A percentile compares a stretch with the other conserved stretches of the same genome.
These are phyloP conservation scores for Musa beccarii DNA, from an alignment of 176 grass and related monocot genomes.

Conservation along the genomic window DNA sequence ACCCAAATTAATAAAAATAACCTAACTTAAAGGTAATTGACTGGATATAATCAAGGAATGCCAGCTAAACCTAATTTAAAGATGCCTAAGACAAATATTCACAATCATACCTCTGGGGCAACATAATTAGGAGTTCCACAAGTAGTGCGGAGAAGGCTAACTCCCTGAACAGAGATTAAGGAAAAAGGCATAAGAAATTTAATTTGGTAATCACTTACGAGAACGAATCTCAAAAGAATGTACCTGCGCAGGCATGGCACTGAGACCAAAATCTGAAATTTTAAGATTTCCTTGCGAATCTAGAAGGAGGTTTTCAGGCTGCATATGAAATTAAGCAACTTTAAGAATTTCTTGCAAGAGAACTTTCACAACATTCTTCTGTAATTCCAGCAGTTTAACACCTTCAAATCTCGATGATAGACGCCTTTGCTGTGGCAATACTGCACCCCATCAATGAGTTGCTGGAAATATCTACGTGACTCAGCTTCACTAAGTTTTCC, in stretches of 20 bases:
- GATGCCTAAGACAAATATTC: neutral
- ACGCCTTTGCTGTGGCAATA: conserved; percentile 91
- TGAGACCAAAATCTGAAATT: conserved; percentile 99
- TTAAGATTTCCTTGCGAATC: conserved; percentile 95
- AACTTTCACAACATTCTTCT: conserved; percentile 7
- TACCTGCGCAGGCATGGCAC: conserved; percentile 81
- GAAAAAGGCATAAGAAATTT: conserved; percentile 10
- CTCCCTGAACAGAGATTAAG: conserved; percentile 47
- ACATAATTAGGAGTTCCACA: conserved; percentile 99
- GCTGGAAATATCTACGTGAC: conserved; percentile 89
- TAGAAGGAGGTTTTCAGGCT: conserved; percentile 98
- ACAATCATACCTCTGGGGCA: conserved; percentile 69
- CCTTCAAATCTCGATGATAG: conserved; percentile 96
- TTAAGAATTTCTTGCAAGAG: conserved; percentile 22
- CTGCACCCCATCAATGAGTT: conserved; percentile 91
- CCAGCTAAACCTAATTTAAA: neutral
- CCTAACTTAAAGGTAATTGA: neutral
- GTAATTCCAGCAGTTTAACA: conserved; percentile 22
- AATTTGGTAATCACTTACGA: neutral
- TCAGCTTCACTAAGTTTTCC: conserved; percentile 83
- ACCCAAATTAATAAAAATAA: neutral
- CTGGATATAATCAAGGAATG: neutral
- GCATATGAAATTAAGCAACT: conserved; percentile 28
- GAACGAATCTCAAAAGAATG: conserved; percentile 24
- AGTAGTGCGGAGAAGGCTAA: conserved; percentile 59